Evolutionary conservation across 1,284 basidiomycete genomes (phyloP), one percentile per base, ranked within the genome.

Genomic region (Ceratobasidium papillatum): DNA sequence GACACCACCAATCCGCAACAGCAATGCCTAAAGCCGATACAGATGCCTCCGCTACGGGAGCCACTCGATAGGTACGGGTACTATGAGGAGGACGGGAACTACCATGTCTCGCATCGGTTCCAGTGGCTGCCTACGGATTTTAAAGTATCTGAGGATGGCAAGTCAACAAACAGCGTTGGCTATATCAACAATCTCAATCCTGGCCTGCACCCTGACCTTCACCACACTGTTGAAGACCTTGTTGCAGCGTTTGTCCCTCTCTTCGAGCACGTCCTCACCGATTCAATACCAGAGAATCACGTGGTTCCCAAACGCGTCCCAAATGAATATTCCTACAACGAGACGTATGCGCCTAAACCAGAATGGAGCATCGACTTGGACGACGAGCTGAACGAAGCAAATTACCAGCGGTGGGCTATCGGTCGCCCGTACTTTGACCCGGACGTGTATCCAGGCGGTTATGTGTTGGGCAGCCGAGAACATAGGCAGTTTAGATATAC

Each of bases 61-160:
- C 32, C 54, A 8, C n/a, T 30, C 22, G 41, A 59, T 25, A 30
- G 14, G 14, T 34, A 17, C 22, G 27, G 36, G 19, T 19, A 2
- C 47, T n/a, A 12, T 74, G 52, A 58, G 66, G 68, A 49, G 41
- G 19, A 72, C 14, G 27, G 30, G 2, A 58, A 43, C 8, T 12
- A 17, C 51, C 51, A 51, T 30, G 19, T 76, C n/a, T 80, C 80
- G 34, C 41, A 52, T 14, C 72, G 71, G 14, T 81, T 80, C 64
- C 78, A 79, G 36, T 86, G 85, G 85, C 77, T 86, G 3, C 83
- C 83, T 0, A 80, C 81, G n/a, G 82, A 84, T 61, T 82, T 84
- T 45, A n/a, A 58, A 22, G 76, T 83, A 32, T 17, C 59, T 22
- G 59, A 72, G 3, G 51, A 74, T 27, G 81, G 79, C 8, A 65